Conservation (phyloP, 129 eudicot genomes). For the Ambrosia artemisiifolia region DNA sequence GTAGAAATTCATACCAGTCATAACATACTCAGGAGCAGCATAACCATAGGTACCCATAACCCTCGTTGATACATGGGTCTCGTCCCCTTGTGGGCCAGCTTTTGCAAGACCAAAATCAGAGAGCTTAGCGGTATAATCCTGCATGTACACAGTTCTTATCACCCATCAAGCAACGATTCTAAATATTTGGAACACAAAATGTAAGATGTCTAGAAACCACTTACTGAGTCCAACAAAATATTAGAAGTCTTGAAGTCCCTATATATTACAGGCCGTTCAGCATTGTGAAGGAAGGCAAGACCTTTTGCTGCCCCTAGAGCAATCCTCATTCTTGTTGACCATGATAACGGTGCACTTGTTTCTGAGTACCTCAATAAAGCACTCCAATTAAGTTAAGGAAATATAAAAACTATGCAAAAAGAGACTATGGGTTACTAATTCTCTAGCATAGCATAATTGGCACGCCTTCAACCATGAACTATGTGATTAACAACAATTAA, state of each 20-base stretch:
- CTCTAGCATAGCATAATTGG: constrained; percentile 3
- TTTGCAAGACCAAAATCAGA: constrained; percentile 99
- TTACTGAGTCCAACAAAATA: constrained; percentile 79
- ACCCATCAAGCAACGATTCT: constrained; percentile 11
- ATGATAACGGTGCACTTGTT: constrained; percentile 76
- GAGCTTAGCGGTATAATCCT: constrained; percentile 91
- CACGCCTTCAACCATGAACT: not conserved
- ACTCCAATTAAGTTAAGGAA: constrained; percentile 38
- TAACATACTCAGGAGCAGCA: constrained; percentile 99
- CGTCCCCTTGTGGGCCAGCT: constrained; percentile 98
- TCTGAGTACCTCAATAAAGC: constrained; percentile 68
- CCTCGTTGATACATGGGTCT: constrained; percentile 95
- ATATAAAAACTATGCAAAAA: not conserved
- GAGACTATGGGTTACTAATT: not conserved
- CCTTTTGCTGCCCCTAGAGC: constrained; percentile 99
- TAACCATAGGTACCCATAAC: constrained; percentile 99
- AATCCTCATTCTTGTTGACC: constrained; percentile 96
- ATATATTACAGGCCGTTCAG: constrained; percentile 90
- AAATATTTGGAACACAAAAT: not conserved
- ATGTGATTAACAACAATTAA: not conserved
- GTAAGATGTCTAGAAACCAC: no score
- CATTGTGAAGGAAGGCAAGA: constrained; percentile 95
- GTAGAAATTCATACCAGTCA: constrained; percentile 68
- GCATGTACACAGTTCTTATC: constrained; percentile 28
- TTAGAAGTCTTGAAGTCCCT: constrained; percentile 95